Evolutionary conservation across 192 early-diverging fungal genomes (phyloP).

Genomic region (Coemansia sp.): DNA sequence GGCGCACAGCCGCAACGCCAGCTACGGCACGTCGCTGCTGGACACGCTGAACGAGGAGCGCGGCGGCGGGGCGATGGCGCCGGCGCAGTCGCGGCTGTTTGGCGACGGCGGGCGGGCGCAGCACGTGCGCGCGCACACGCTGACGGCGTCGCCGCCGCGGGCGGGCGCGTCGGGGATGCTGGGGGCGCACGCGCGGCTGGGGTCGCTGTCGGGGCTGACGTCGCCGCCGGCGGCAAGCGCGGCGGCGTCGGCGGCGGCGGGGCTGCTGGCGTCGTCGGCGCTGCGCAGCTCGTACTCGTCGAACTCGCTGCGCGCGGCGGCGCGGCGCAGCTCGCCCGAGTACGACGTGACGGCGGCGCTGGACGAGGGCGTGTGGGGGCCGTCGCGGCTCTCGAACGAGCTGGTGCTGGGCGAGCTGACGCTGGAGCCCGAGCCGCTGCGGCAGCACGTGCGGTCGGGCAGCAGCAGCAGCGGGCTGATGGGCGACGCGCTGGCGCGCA

Average conservation of each 20-base stretch:
- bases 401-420: constrained; percentile 25
- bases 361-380: constrained; percentile 47
- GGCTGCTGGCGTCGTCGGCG: constrained; percentile 31
- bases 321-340: constrained; percentile 29
- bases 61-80: not conserved
- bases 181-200: constrained; percentile 37
- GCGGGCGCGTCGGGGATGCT: constrained; percentile 39
- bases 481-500: constrained; percentile 24
- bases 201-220: constrained; percentile 25
- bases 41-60: constrained; percentile 46
- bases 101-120: constrained; percentile 2
- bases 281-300: constrained; percentile 53
- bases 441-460: not conserved
- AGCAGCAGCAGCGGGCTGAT: constrained; percentile 4
- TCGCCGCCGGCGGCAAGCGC: not conserved
- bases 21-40: constrained; percentile 51
- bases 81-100: constrained; percentile 8
- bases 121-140: constrained; percentile 26
- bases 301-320: constrained; percentile 40
- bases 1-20: constrained; percentile 42
- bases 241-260: not conserved
- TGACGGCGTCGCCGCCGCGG: constrained; percentile 17
- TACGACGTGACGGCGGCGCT: constrained; percentile 13
- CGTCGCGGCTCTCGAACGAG: constrained; percentile 43
- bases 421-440: constrained; percentile 2